Base-by-base conservation (phyloP, 2,329 filamentous ascomycete species). In the Sphaerulina vaccinii region DNA sequence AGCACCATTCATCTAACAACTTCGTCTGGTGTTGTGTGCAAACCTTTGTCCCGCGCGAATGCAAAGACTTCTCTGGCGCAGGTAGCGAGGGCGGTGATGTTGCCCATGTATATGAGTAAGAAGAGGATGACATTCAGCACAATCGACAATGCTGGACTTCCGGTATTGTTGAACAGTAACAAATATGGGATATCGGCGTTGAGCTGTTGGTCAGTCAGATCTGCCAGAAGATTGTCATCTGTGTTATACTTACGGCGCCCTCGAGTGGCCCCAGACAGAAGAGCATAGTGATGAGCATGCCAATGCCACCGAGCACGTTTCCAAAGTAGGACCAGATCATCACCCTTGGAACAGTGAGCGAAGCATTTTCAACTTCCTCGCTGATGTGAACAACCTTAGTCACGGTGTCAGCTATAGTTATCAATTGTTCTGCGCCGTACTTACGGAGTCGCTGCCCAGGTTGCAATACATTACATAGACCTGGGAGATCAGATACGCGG, bases 41-140 rank as follows among this genome's bases (percentile, higher is more conserved):
- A n/a, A 52, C 50, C 56, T 52, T 69, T 65, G 57, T 73, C 71
- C 11, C 71, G 62, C 2, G 73, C 72, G 49, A 75, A 75, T 0
- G 72, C 72, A 52, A 64, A 75, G 5, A 71, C 58, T 64, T 75
- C 72, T 13, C 73, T 69, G 10, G 71, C 72, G 6, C 70, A 71
- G 4, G 72, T 69, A 33, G 73, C 71, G 1, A 77, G 77, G 10
- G 59, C 61, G 4, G 61, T 62, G 36, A 62, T 58, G 43, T 59
- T 59, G 18, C 60, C 60, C 15, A 57, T 58, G 27, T 61, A 62
- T 43, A 61, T 60, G 15, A 62, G 56, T 15, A 65, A 21, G 51
- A 65, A 60, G 32, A 65, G 51, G 16, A 65, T 52, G 18, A 58
- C 55, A 16, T 58, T 63, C n/a, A 65, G 54, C n/a, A 57, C 57